Conservation (phyloP, 306 rosid species). For the Dalbergia oliveri region DNA sequence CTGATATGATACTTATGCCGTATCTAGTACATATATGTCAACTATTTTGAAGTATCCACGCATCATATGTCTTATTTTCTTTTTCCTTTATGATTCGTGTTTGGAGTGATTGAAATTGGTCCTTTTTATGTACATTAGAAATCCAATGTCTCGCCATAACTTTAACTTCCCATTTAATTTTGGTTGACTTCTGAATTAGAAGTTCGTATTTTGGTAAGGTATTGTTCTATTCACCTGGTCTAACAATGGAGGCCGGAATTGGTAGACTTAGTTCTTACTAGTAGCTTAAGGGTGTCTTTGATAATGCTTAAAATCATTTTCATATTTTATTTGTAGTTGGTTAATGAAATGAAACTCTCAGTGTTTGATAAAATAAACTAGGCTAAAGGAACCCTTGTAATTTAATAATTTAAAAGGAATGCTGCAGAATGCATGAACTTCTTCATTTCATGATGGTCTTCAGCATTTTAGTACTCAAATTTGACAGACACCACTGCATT, state of each 20-base stretch:
- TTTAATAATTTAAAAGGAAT: conserved; percentile 12
- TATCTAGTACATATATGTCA: no score
- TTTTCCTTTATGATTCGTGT: neutral
- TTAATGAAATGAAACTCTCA: neutral
- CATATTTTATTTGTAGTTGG: neutral
- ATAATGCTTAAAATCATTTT: conserved; percentile 16
- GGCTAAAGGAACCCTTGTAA: neutral
- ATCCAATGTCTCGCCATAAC: neutral
- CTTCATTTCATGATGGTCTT: conserved; percentile 13
- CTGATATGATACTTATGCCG: no score
- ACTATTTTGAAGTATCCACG: no score
- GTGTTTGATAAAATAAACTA: conserved; percentile 15
- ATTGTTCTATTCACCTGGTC: neutral
- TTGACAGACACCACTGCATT: neutral
- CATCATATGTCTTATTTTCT: neutral
- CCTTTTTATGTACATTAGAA: neutral
- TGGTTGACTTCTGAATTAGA: neutral
- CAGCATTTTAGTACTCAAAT: neutral
- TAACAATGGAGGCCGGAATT: conserved; percentile 10
- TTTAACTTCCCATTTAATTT: neutral
- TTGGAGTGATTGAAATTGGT: conserved; percentile 26
- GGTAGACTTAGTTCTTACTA: conserved; percentile 8
- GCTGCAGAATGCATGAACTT: conserved; percentile 16
- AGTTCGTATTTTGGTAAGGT: conserved; percentile 1
- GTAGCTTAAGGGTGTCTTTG: conserved; percentile 22